phyloP scores from a whole-genome alignment of 495 filamentous ascomycete species.

The Aspergillus leporis region DNA sequence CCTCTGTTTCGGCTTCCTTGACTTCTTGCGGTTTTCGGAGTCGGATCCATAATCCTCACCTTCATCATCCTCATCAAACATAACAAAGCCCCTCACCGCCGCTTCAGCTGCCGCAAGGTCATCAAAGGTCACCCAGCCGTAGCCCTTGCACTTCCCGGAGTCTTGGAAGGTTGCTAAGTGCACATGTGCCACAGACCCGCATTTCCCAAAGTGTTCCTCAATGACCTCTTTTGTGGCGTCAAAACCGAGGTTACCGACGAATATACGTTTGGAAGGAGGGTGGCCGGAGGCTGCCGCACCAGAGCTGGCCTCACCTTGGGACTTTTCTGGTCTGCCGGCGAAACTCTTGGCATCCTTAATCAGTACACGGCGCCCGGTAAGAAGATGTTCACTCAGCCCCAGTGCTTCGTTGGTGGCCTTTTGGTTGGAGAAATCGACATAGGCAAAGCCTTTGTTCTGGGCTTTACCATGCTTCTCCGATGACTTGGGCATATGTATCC shows the following conservation, averaged over 20 bases:
- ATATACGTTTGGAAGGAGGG: constrained; percentile 74
- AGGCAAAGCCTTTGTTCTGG: constrained; percentile 89
- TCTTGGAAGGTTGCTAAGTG: constrained; percentile 96
- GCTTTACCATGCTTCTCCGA: constrained; percentile 49
- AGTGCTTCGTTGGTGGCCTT: constrained; percentile 70
- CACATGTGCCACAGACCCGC: constrained; percentile 74
- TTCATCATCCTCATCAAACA: constrained; percentile 61
- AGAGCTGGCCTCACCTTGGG: constrained; percentile 42
- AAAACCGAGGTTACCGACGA: constrained; percentile 90
- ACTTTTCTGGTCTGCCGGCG: constrained; percentile 69
- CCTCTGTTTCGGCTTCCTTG: constrained; percentile 58
- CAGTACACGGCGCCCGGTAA: constrained; percentile 73
- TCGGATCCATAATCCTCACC: constrained; percentile 51
- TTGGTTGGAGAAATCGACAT: constrained; percentile 81
- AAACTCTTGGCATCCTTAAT: constrained; percentile 91
- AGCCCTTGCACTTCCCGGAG: constrained; percentile 96
- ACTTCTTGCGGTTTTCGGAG: constrained; percentile 34
- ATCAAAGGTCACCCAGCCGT: constrained; percentile 89
- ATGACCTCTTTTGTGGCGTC: constrained; percentile 80
- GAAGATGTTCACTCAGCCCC: constrained; percentile 74
- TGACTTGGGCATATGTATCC: constrained; percentile 73
- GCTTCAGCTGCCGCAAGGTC: constrained; percentile 69
- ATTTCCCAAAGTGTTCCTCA: constrained; percentile 74
- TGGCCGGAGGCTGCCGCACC: constrained; percentile 47
- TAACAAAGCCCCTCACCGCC: constrained; percentile 80